Evolutionary conservation across 78 protist species (phyloP), one percentile per base, ranked within the genome.

Genomic region (Monosiga brevicollis): DNA sequence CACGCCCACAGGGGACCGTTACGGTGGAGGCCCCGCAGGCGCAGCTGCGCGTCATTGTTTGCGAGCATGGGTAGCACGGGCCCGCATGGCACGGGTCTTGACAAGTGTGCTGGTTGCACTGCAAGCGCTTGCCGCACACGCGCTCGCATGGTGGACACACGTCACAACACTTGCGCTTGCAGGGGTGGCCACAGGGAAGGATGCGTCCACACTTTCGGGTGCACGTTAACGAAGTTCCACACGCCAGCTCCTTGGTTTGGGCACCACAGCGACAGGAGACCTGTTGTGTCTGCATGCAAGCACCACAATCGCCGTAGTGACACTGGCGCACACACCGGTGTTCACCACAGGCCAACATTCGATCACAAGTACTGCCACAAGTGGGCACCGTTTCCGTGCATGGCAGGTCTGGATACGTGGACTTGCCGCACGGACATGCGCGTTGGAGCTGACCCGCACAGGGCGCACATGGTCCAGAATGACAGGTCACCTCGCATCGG

Each of bases 81-180:
- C 79, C 79, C 22, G 42, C 42, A 26, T 73, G 77, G 40, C 77
- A 73, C 2, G 77, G 82, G 34, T 15, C 82, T 1, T 2, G 73
- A 38, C 82, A 78, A 2, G 42, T 78, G 82, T 78, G 82, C 41
- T 26, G 42, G 37, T 73, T 73, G 72, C 82, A 78, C 38, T 2
- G 15, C 41, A 78, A 73, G 40, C 24, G 20, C 15, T 73, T 23
- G 26, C 73, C 82, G 73, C 82, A 78, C 41, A 11, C n/a, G 39
- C 20, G 54, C 25, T n/a, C 43, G 34, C 82, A 49, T 0, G 73
- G 82, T 38, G 9, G 73, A 6, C 24, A n/a, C 9, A 2, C 26
- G 41, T 20, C 34, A 37, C 82, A 78, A 38, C 82, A 78, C 32
- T 37, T 20, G 38, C 38, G 38, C 75, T n/a, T n/a, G 82, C 82